Conservation (phyloP, 345 rosid genomes). For the Citrus glauca region DNA sequence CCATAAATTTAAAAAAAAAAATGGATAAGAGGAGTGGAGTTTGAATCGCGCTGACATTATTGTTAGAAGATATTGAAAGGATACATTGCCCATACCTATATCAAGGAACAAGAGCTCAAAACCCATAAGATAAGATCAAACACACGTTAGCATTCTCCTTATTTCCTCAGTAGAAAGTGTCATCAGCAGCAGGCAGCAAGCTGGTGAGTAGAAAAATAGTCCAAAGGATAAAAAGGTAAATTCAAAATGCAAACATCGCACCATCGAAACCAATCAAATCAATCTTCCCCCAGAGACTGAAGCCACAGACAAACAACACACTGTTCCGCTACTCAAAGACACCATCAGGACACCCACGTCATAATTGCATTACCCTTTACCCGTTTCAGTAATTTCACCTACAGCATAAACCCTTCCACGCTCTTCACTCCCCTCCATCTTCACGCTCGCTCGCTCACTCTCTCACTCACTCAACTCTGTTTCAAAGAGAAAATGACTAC, state of each 20-base stretch:
- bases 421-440: neutral
- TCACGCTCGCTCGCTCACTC: neutral
- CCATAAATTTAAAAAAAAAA: too few relatives aligned
- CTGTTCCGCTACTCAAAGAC: conserved; percentile 11
- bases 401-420: neutral
- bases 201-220: neutral
- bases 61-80: too few relatives aligned
- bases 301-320: neutral
- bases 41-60: too few relatives aligned
- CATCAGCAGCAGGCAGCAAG: neutral
- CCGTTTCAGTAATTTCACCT: conserved; percentile 28
- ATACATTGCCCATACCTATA: too few relatives aligned
- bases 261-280: neutral
- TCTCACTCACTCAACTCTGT: conserved; percentile 14
- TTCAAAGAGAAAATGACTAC: conserved; percentile 44
- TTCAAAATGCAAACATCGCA: neutral
- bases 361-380: neutral
- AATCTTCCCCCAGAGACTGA: neutral
- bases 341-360: conserved; percentile 17
- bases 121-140: neutral
- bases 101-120: neutral
- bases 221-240: neutral
- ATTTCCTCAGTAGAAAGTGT: neutral
- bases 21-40: too few relatives aligned
- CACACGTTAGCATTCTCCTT: neutral